These are phyloP conservation scores for Zopfia rhizophila DNA, from an alignment of 2,329 filamentous ascomycete species.

Conservation along the genomic window DNA sequence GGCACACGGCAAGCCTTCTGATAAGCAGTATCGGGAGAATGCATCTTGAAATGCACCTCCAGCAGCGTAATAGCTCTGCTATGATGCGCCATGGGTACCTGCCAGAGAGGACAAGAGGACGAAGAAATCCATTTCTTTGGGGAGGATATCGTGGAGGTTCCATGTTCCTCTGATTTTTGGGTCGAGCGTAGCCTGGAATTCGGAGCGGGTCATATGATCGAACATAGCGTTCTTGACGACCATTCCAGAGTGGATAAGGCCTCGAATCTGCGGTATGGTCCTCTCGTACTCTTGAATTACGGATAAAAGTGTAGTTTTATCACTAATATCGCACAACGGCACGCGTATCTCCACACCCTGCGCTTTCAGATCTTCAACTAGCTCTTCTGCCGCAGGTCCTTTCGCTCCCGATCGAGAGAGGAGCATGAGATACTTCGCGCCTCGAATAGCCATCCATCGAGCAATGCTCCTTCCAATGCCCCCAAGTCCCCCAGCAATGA, in stretches of 20 bases:
- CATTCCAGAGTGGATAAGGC: no score
- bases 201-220: no score
- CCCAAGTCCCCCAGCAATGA: slow-evolving; percentile 31
- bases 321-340: slow-evolving; percentile 9
- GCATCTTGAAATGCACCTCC: slow-evolving; percentile 7
- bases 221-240: no score
- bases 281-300: no score
- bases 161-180: background rate
- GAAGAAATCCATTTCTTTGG: background rate
- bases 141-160: background rate
- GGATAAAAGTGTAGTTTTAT: no score
- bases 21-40: background rate
- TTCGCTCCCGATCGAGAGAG: slow-evolving; percentile 26
- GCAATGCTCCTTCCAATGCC: slow-evolving; percentile 31
- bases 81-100: background rate
- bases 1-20: background rate
- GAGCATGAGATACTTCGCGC: slow-evolving; percentile 19
- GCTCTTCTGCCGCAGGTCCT: slow-evolving; percentile 1
- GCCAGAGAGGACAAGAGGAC: background rate
- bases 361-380: background rate
- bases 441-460: slow-evolving; percentile 17
- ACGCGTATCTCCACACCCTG: slow-evolving; percentile 3
- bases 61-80: no score
- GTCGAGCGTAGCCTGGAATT: background rate
- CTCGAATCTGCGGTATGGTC: no score